These are phyloP conservation scores for Penicillium sp. DNA, from an alignment of 2,329 filamentous ascomycete genomes.

Conservation along the genomic window DNA sequence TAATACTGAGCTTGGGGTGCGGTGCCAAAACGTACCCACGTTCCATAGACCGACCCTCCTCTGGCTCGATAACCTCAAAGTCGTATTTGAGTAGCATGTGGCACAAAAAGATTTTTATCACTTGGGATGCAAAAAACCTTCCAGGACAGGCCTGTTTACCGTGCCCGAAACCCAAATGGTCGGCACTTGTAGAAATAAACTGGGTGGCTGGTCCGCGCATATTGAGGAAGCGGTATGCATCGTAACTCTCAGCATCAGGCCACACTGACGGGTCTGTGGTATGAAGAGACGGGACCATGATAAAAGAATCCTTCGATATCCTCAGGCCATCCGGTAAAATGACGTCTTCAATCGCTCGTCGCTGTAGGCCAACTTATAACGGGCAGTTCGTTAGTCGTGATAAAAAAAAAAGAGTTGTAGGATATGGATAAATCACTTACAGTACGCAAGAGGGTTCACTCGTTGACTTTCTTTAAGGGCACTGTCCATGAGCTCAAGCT, in stretches of 20 bases:
- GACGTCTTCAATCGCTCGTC: not conserved
- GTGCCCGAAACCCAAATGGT: conserved; percentile 57
- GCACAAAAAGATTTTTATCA: conserved; percentile 28
- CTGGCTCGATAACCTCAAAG: too few relatives aligned
- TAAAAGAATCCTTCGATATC: not conserved
- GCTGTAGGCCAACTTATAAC: too few relatives aligned
- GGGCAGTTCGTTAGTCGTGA: too few relatives aligned
- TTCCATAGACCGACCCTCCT: too few relatives aligned
- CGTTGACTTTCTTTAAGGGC: conserved; percentile 6
- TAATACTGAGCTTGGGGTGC: too few relatives aligned
- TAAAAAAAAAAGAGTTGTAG: too few relatives aligned
- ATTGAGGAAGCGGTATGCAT: conserved; percentile 5
- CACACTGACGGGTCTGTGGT: not conserved
- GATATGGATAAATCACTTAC: not conserved
- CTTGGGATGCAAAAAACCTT: conserved; percentile 30
- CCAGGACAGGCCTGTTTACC: conserved; percentile 50
- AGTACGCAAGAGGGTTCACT: not conserved
- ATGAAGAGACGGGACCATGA: not conserved
- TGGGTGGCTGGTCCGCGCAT: conserved; percentile 41
- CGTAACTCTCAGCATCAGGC: not conserved
- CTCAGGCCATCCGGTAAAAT: not conserved
- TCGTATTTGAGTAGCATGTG: conserved; percentile 34
- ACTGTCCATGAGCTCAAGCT: conserved; percentile 8
- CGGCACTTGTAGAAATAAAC: conserved; percentile 54
- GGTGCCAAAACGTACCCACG: too few relatives aligned